Evolutionary conservation across 106 monocot species (phyloP).

Genomic region (Apostasia shenzhenica): DNA sequence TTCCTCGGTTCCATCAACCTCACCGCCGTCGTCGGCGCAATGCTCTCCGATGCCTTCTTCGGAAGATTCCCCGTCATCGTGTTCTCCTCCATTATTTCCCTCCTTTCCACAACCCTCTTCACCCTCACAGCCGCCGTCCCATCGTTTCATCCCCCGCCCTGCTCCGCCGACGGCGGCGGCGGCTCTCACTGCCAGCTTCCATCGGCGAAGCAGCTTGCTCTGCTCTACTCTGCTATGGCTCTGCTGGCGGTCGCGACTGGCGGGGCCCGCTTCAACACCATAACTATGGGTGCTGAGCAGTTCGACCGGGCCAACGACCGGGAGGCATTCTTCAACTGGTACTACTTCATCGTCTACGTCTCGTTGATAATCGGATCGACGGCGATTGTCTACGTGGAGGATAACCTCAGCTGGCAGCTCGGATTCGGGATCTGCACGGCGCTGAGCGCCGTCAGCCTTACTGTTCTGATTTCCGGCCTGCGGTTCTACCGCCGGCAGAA

Average conservation of each 20-base stretch:
- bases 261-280: slow-evolving; percentile 42
- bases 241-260: slow-evolving; percentile 29
- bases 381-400: slow-evolving; percentile 57
- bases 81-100: slow-evolving; percentile 4
- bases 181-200: slow-evolving; percentile 11
- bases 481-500: slow-evolving; percentile 20
- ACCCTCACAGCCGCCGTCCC: too few species aligned
- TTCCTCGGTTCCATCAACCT: slow-evolving; percentile 28
- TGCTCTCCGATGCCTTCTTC: slow-evolving; percentile 41
- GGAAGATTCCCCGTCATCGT: slow-evolving; percentile 33
- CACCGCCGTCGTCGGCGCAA: slow-evolving; percentile 35
- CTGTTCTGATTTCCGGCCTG: slow-evolving; percentile 24
- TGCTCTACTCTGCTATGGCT: slow-evolving; percentile 25
- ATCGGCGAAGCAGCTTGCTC: slow-evolving; percentile 24
- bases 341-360: slow-evolving; percentile 34
- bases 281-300: slow-evolving; percentile 55
- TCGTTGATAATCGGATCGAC: slow-evolving; percentile 33
- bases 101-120: too few species aligned
- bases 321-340: slow-evolving; percentile 65
- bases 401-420: slow-evolving; percentile 48
- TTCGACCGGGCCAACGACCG: slow-evolving; percentile 32
- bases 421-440: slow-evolving; percentile 36
- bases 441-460: slow-evolving; percentile 11
- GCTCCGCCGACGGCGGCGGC: too few species aligned
- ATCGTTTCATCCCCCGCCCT: too few species aligned